Base-by-base conservation (phyloP, 352 stramenopile species). In the Globisporangium lucens region DNA sequence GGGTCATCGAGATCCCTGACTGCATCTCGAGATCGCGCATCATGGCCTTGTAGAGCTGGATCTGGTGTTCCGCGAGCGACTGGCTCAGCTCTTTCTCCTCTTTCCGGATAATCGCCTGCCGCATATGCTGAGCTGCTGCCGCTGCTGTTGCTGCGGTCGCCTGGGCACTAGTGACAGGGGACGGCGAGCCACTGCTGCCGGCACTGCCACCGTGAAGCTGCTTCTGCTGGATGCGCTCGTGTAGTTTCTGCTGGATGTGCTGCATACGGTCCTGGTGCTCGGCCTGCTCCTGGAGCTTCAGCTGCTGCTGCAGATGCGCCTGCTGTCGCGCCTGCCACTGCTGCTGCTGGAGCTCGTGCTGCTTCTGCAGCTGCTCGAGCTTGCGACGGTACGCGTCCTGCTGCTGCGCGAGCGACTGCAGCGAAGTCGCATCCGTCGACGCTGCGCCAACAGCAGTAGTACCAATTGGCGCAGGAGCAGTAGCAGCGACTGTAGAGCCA, bases 1-100 rank as follows among this genome's bases (percentile, higher is more conserved):
- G 47, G 27, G 62, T 52, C 61, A 67, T 61, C 2, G 61, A 52
- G 10, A 67, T 61, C 8, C 64, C 56, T 9, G 64, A 58, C 46
- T 86, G 75, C 57, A 78, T 72, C 27, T 83, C 80, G 15, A 90
- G 35, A 10, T 83, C 75, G 22, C 78, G 78, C 53, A 89, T 75
- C 64, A 78, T 70, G 56, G 73, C 17, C 52, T 76, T 71, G 66
- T 76, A 78, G 43, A 77, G 57, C 49, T 77, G 73, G 61, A 75
- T 43, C 20, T 73, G 67, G 24, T 75, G 66, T 20, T 76, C 66
- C 3, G 60, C 29, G 13, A 70, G 24, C 22, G 65, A 58, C 47
- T 70, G 72, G 27, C n/a, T 73, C 55, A 65, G 69, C 17, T 65
- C 59, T n/a, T 56, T 56, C 9, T 57, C 59, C 10, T 65, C 36